Conservation (phyloP, 2,329 filamentous ascomycete species). For the Chlorencoelia australis region DNA sequence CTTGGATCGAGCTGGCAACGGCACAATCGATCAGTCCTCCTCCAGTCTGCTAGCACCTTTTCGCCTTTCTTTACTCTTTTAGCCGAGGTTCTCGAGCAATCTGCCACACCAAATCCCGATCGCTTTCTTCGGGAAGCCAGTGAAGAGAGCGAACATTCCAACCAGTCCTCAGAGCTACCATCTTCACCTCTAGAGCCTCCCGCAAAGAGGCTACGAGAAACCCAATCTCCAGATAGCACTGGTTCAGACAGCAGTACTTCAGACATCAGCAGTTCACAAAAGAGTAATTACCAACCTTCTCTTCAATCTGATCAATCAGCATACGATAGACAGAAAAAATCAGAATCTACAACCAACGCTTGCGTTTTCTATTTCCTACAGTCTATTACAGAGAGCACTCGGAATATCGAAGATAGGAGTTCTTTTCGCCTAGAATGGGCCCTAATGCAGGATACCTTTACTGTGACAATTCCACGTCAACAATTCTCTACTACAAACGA, state of each 20-base stretch:
- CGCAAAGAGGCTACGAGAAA: slow-evolving; percentile 3
- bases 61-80: background rate
- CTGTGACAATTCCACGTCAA: background rate
- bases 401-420: slow-evolving; percentile 1
- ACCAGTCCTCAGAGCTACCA: background rate
- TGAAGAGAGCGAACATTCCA: background rate
- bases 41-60: background rate
- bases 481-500: slow-evolving; percentile 8
- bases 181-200: slow-evolving; percentile 5
- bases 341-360: no score
- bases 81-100: background rate
- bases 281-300: no score
- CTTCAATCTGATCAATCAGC: no score
- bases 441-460: slow-evolving; percentile 6
- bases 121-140: background rate
- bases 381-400: slow-evolving; percentile 4
- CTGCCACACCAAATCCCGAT: background rate
- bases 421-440: slow-evolving; percentile 7
- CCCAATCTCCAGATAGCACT: slow-evolving; percentile 4
- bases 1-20: background rate
- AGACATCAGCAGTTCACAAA: no score
- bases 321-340: no score
- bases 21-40: background rate
- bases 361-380: no score
- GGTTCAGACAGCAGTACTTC: no score